Conservation (phyloP, 2,329 filamentous ascomycete species). For the Hypoxylon sp. region DNA sequence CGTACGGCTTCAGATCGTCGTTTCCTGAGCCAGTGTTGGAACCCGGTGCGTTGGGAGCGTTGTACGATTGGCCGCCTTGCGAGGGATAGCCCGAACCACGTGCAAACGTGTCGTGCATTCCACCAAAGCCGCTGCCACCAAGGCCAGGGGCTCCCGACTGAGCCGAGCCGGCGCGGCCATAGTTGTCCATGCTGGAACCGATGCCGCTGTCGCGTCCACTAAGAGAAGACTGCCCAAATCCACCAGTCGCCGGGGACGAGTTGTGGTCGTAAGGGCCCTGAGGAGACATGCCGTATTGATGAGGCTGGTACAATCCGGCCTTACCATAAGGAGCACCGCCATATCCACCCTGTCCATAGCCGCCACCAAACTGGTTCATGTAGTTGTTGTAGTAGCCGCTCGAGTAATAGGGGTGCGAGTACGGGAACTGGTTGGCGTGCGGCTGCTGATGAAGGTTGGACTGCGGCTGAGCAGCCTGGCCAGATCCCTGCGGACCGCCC, state of each 20-base stretch:
- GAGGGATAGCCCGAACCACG: slow-evolving; percentile 64
- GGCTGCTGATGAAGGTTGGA: slow-evolving; percentile 49
- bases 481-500: slow-evolving; percentile 55
- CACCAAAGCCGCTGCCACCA: slow-evolving; percentile 59
- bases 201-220: slow-evolving; percentile 60
- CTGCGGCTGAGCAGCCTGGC: slow-evolving; percentile 47
- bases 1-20: slow-evolving; percentile 68
- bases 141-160: slow-evolving; percentile 61
- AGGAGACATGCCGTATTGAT: slow-evolving; percentile 62
- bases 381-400: slow-evolving; percentile 71
- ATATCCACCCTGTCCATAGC: slow-evolving; percentile 62
- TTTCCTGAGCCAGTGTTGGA: slow-evolving; percentile 51
- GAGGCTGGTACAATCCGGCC: slow-evolving; percentile 62
- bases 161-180: slow-evolving; percentile 58
- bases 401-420: slow-evolving; percentile 59
- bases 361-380: slow-evolving; percentile 58
- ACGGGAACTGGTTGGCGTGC: slow-evolving; percentile 41
- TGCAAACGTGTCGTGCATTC: slow-evolving; percentile 63
- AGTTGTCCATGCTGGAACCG: slow-evolving; percentile 61
- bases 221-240: slow-evolving; percentile 62
- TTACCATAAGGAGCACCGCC: slow-evolving; percentile 61
- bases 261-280: slow-evolving; percentile 65
- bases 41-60: slow-evolving; percentile 57
- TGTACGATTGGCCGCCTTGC: slow-evolving; percentile 62
- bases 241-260: slow-evolving; percentile 58